Conservation (phyloP, 305 asterid genomes). For the Fraxinus paxiana region DNA sequence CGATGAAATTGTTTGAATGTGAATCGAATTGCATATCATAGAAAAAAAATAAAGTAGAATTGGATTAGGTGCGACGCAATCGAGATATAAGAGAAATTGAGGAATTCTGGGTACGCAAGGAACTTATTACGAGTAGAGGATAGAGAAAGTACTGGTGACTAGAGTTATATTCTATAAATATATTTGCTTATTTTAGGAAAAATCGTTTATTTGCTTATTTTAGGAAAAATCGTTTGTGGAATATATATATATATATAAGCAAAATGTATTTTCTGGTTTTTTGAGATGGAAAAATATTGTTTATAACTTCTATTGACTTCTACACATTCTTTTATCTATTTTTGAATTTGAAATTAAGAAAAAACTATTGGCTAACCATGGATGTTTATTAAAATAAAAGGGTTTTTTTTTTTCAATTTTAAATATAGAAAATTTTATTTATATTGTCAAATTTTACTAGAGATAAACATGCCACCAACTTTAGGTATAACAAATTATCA, state of each 20-base stretch:
- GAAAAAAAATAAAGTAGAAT: neutral
- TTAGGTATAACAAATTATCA: no score
- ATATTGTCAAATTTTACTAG: neutral
- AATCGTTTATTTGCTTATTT: no score
- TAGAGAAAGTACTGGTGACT: neutral
- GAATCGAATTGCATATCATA: neutral
- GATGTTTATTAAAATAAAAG: neutral
- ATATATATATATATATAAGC: neutral
- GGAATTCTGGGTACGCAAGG: neutral
- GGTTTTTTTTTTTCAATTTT: neutral
- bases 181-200: neutral
- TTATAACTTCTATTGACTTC: neutral
- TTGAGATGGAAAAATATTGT: neutral
- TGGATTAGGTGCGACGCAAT: neutral
- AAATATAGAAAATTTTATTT: neutral
- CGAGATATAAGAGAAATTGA: constrained; percentile 13
- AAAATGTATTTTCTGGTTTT: neutral
- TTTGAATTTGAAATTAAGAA: neutral
- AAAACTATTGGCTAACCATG: neutral
- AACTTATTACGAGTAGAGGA: neutral
- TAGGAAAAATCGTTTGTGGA: no score
- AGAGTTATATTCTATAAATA: neutral
- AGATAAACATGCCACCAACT: neutral
- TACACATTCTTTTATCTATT: neutral
- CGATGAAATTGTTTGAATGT: neutral